phyloP scores from a whole-genome alignment of 164 flowering plant species.

The Nymphaea thermarum region DNA sequence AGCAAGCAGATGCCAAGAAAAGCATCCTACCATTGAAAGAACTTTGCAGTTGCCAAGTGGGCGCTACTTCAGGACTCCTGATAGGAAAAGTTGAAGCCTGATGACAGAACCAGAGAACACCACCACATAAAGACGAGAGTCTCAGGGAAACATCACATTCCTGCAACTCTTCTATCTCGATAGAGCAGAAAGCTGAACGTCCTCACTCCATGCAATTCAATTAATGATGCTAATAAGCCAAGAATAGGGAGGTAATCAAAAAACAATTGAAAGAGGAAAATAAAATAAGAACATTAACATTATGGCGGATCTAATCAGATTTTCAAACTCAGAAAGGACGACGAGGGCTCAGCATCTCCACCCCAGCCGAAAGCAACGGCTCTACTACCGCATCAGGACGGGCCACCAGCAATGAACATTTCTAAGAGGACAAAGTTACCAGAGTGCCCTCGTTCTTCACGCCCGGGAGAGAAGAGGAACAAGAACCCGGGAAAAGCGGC shows the following conservation, averaged over 20 bases:
- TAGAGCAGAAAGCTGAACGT: background rate
- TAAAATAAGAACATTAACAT: background rate
- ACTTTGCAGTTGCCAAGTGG: background rate
- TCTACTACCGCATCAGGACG: background rate
- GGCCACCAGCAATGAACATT: background rate
- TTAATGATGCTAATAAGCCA: background rate
- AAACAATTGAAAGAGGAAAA: too few species aligned
- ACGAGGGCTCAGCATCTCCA: background rate
- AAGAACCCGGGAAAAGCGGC: too few species aligned
- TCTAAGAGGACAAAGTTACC: too few species aligned
- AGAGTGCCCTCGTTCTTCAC: too few species aligned
- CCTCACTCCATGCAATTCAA: background rate
- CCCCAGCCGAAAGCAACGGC: background rate
- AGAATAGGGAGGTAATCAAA: background rate
- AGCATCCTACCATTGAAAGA: background rate
- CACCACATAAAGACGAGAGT: background rate
- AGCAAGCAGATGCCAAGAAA: background rate
- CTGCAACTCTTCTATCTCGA: background rate
- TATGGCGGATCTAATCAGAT: background rate
- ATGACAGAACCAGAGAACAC: background rate
- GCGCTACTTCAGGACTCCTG: background rate
- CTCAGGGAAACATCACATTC: background rate
- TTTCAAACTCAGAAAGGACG: background rate
- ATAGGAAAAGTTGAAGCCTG: background rate
- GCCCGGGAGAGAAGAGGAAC: too few species aligned